phyloP scores from a whole-genome alignment of 2,329 filamentous ascomycete species.

The Scedosporium aurantiacum region DNA sequence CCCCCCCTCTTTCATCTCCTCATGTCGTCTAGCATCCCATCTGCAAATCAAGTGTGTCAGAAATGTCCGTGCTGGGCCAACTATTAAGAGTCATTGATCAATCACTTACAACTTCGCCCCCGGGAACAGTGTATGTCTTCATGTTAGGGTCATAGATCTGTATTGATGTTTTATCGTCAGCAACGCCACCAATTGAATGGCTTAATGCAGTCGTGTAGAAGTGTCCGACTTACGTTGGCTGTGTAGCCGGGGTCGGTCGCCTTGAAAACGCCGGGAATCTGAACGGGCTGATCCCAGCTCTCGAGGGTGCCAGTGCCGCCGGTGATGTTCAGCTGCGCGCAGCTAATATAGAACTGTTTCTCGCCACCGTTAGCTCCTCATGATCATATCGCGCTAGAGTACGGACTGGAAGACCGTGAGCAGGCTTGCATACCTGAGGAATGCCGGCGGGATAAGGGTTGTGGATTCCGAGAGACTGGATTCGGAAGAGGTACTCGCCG shows the following conservation, averaged over 20 bases:
- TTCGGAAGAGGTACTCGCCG: conserved; percentile 47
- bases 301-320: conserved; percentile 29
- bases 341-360: conserved; percentile 34
- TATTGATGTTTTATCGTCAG: conserved; percentile 17
- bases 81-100: neutral
- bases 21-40: conserved; percentile 2
- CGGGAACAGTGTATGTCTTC: conserved; percentile 22
- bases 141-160: conserved; percentile 21
- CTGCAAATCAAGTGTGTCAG: neutral
- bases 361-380: conserved; percentile 9
- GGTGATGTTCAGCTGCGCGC: conserved; percentile 31
- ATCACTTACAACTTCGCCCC: conserved; percentile 10
- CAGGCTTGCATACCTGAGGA: conserved; percentile 19
- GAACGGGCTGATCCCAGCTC: conserved; percentile 29
- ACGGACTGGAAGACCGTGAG: conserved; percentile 5
- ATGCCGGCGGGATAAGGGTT: conserved; percentile 32
- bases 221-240: conserved; percentile 13
- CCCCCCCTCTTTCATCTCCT: neutral
- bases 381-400: neutral
- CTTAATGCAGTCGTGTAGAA: neutral
- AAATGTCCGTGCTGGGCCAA: neutral
- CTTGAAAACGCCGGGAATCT: conserved; percentile 31
- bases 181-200: neutral
- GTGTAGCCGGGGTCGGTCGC: conserved; percentile 32
- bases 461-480: conserved; percentile 52